Conservation (phyloP, 345 rosid genomes). For the Brassica cretica region DNA sequence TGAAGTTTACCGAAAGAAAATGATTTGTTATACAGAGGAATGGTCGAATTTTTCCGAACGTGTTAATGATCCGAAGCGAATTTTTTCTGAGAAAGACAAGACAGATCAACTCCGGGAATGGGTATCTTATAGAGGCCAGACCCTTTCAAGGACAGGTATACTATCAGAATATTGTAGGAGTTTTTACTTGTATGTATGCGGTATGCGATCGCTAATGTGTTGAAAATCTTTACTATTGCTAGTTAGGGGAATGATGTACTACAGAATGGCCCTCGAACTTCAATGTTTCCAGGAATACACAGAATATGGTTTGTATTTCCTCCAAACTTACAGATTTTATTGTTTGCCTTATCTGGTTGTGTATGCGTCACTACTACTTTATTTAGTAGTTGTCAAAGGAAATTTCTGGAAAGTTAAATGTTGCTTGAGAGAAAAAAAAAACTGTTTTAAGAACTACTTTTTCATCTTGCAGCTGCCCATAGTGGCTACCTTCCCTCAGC, state of each 20-base stretch:
- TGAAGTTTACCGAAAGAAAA: slow-evolving; percentile 23
- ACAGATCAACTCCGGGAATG: slow-evolving; percentile 60
- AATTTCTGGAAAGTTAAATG: slow-evolving; percentile 19
- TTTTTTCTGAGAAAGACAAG: slow-evolving; percentile 31
- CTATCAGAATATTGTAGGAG: slow-evolving; percentile 12
- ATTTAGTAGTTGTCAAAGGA: slow-evolving; percentile 14
- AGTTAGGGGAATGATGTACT: slow-evolving; percentile 99
- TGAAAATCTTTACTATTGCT: slow-evolving; percentile 31
- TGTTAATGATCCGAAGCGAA: slow-evolving; percentile 38
- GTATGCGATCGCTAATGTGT: slow-evolving; percentile 3
- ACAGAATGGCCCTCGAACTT: slow-evolving; percentile 70
- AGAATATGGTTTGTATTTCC: slow-evolving; percentile 57
- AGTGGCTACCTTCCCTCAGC: slow-evolving; percentile 42
- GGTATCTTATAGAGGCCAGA: slow-evolving; percentile 95
- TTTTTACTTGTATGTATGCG: slow-evolving; percentile 10
- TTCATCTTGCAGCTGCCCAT: slow-evolving; percentile 47
- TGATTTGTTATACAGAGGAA: slow-evolving; percentile 59
- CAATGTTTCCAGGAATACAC: slow-evolving; percentile 71
- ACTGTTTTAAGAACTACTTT: slow-evolving; percentile 14
- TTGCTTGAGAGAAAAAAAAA: neutral
- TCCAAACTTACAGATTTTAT: neutral
- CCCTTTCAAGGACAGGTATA: slow-evolving; percentile 91
- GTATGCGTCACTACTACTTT: slow-evolving; percentile 8
- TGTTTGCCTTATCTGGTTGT: slow-evolving; percentile 12
- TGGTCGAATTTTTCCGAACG: slow-evolving; percentile 80